Evolutionary conservation across 352 stramenopile genomes (phyloP).

Genomic region (Phytophthora nicotianae): DNA sequence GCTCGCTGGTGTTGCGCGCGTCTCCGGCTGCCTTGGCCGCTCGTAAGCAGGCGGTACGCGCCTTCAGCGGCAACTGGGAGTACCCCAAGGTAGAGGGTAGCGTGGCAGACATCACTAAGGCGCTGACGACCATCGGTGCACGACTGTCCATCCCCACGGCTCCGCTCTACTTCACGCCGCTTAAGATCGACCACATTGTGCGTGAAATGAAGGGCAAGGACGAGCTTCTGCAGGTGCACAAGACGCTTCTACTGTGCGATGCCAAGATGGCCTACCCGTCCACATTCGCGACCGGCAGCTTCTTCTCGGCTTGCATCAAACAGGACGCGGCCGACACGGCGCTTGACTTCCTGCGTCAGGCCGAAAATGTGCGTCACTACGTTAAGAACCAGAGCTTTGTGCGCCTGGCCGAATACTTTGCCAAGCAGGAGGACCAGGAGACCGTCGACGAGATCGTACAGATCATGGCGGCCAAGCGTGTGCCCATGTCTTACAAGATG

Average conservation of each 20-base stretch:
- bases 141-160: constrained; percentile 81
- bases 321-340: constrained; percentile 59
- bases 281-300: constrained; percentile 62
- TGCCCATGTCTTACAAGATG: constrained; percentile 70
- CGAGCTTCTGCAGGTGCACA: constrained; percentile 71
- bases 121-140: constrained; percentile 71
- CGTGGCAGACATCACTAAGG: constrained; percentile 71
- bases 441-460: constrained; percentile 63
- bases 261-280: constrained; percentile 79
- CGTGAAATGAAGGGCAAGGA: constrained; percentile 81
- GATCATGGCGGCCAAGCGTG: constrained; percentile 53
- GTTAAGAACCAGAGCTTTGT: constrained; percentile 81
- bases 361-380: constrained; percentile 78
- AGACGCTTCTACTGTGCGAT: constrained; percentile 78
- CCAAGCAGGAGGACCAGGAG: constrained; percentile 53
- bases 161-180: constrained; percentile 77
- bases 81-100: constrained; percentile 83
- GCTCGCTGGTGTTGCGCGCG: constrained; percentile 25
- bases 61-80: constrained; percentile 84
- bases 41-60: constrained; percentile 35
- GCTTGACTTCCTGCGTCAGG: constrained; percentile 71
- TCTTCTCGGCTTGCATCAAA: constrained; percentile 72
- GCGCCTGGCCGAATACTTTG: constrained; percentile 73
- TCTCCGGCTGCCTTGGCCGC: constrained; percentile 14
- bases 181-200: constrained; percentile 86